Conservation (phyloP, 2,329 filamentous ascomycete genomes). For the Colletotrichum somersetense region DNA sequence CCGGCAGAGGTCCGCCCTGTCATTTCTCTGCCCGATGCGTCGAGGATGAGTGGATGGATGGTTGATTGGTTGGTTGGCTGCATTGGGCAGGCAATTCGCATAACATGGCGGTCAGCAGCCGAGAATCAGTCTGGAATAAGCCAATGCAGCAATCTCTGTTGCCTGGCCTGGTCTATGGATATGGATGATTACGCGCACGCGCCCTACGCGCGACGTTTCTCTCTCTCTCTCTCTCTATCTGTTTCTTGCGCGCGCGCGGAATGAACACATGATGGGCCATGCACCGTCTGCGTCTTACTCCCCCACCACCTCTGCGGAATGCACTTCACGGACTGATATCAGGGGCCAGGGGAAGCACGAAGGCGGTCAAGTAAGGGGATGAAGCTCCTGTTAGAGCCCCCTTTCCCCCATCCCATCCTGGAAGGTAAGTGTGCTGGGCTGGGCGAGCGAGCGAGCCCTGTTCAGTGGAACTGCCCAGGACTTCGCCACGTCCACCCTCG, state of each 20-base stretch:
- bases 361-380: slow-evolving; percentile 30
- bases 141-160: neutral
- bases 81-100: neutral
- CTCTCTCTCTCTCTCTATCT: neutral
- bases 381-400: slow-evolving; percentile 26
- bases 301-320: slow-evolving; percentile 4
- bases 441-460: slow-evolving; percentile 17
- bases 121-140: neutral
- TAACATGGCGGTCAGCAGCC: slow-evolving; percentile 18
- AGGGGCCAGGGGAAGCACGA: neutral
- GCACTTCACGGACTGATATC: slow-evolving; percentile 1
- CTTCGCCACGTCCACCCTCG: slow-evolving; percentile 27
- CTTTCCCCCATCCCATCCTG: slow-evolving; percentile 16
- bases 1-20: slow-evolving; percentile 7
- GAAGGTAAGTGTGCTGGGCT: neutral
- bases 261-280: neutral
- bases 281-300: neutral
- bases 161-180: neutral
- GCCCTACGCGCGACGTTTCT: neutral
- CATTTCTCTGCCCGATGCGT: slow-evolving; percentile 1
- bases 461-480: slow-evolving; percentile 23
- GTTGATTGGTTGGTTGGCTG: neutral
- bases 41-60: neutral
- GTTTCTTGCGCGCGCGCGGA: neutral
- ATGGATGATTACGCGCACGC: neutral